Percentiles rank a stretch among this genome's conserved stretches.
Evolutionary conservation across 352 stramenopile species (phyloP).

Genomic region (Phytophthora agathidicida): DNA sequence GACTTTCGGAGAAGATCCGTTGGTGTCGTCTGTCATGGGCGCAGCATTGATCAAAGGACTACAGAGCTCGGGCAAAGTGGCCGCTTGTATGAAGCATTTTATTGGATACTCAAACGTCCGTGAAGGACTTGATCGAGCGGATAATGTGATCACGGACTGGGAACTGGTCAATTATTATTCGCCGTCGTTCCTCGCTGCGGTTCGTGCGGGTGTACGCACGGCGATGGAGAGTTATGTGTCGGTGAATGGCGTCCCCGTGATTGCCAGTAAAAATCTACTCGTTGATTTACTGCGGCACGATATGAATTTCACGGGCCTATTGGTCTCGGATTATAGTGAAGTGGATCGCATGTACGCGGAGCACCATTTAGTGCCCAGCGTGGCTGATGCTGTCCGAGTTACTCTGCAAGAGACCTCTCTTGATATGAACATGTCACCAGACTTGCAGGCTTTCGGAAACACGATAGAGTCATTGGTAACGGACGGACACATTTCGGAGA

Average conservation of each 20-base stretch:
- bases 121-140: conserved; percentile 72
- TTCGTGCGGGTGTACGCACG: conserved; percentile 74
- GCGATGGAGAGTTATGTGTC: conserved; percentile 94
- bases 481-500: conserved; percentile 44
- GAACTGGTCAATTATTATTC: conserved; percentile 80
- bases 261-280: conserved; percentile 82
- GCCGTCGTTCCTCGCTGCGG: conserved; percentile 75
- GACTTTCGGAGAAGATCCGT: conserved; percentile 93
- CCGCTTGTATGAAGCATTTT: conserved; percentile 92
- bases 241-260: conserved; percentile 87
- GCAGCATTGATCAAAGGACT: conserved; percentile 78
- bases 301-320: conserved; percentile 89
- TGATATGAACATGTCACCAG: conserved; percentile 93
- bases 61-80: conserved; percentile 65
- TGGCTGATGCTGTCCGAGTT: conserved; percentile 69
- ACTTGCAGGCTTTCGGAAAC: conserved; percentile 52
- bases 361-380: conserved; percentile 75
- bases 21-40: conserved; percentile 74
- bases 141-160: conserved; percentile 70
- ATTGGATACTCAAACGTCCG: conserved; percentile 82
- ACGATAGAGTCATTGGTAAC: conserved; percentile 63
- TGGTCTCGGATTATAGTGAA: conserved; percentile 94
- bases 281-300: conserved; percentile 81
- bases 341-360: conserved; percentile 88
- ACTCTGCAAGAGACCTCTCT: conserved; percentile 87